These are phyloP conservation scores for Suillus tomentosus DNA, from an alignment of 768 basidiomycete species.

Conservation along the genomic window DNA sequence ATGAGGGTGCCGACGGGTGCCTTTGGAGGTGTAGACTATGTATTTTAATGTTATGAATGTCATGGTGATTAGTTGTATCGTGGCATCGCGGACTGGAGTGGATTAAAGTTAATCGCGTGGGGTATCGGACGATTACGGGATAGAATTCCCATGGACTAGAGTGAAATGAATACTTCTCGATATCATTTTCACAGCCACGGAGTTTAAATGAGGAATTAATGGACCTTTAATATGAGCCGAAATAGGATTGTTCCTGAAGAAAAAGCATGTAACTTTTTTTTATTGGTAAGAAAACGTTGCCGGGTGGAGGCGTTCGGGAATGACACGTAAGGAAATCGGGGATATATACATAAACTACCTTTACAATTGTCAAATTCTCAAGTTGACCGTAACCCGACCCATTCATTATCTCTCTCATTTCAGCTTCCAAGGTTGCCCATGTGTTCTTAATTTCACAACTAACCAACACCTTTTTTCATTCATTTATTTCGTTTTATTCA, in stretches of 20 bases:
- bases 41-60: background rate
- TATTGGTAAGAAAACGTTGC: too few relatives aligned
- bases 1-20: too few relatives aligned
- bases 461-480: conserved; percentile 16
- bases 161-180: conserved; percentile 15
- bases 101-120: conserved; percentile 2
- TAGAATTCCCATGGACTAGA: conserved; percentile 11
- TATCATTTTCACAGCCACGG: conserved; percentile 17
- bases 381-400: background rate
- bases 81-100: background rate
- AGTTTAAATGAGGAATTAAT: conserved; percentile 16
- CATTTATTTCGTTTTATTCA: conserved; percentile 30
- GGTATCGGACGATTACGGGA: conserved; percentile 5
- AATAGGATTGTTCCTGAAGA: conserved; percentile 10
- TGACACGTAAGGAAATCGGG: conserved; percentile 12
- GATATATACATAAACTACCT: conserved; percentile 1
- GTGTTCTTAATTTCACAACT: conserved; percentile 18
- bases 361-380: conserved; percentile 2
- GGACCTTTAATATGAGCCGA: conserved; percentile 11
- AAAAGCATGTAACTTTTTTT: background rate
- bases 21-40: too few relatives aligned
- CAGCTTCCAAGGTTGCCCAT: conserved; percentile 12
- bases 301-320: too few relatives aligned
- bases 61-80: background rate
- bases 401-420: conserved; percentile 6